These are phyloP conservation scores for Ogataea hybrid DNA, from an alignment of 1,139 yeast species.

Conservation along the genomic window DNA sequence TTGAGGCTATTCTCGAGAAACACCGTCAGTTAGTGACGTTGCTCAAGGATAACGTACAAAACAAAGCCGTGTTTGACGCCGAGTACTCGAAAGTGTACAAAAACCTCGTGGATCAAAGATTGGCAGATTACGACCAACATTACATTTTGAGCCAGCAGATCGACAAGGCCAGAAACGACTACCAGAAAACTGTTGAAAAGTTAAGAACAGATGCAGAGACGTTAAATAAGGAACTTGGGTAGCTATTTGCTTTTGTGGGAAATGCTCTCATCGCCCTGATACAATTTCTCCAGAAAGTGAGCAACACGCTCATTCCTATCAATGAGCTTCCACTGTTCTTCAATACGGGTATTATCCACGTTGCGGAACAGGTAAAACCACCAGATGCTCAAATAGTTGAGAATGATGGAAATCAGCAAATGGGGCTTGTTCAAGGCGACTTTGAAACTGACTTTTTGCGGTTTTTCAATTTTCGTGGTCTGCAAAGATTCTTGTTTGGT, in stretches of 20 bases:
- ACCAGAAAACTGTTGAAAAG: slow-evolving; percentile 8
- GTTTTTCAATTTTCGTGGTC: not conserved
- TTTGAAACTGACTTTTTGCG: slow-evolving; percentile 8
- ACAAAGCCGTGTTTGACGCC: slow-evolving; percentile 17
- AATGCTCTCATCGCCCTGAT: slow-evolving; percentile 15
- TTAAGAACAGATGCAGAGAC: slow-evolving; percentile 6
- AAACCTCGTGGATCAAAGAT: slow-evolving; percentile 11
- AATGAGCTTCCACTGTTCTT: slow-evolving; percentile 27
- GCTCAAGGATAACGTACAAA: slow-evolving; percentile 15
- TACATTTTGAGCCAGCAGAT: slow-evolving; percentile 11
- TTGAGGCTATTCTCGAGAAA: slow-evolving; percentile 24
- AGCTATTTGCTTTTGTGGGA: not conserved
- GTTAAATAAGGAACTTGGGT: slow-evolving; percentile 1
- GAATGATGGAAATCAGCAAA: slow-evolving; percentile 19
- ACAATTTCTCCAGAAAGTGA: slow-evolving; percentile 21
- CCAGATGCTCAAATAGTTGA: slow-evolving; percentile 17
- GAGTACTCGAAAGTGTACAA: slow-evolving; percentile 18
- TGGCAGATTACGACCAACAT: slow-evolving; percentile 16
- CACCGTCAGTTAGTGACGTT: slow-evolving; percentile 19
- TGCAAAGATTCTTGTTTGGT: slow-evolving; percentile 7
- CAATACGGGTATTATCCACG: slow-evolving; percentile 24
- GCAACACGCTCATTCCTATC: slow-evolving; percentile 27
- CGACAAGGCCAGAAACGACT: no score
- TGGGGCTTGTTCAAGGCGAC: slow-evolving; percentile 21
- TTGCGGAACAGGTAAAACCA: slow-evolving; percentile 14